phyloP scores from a whole-genome alignment of 140 eudicot species.

The Anethum foeniculum region DNA sequence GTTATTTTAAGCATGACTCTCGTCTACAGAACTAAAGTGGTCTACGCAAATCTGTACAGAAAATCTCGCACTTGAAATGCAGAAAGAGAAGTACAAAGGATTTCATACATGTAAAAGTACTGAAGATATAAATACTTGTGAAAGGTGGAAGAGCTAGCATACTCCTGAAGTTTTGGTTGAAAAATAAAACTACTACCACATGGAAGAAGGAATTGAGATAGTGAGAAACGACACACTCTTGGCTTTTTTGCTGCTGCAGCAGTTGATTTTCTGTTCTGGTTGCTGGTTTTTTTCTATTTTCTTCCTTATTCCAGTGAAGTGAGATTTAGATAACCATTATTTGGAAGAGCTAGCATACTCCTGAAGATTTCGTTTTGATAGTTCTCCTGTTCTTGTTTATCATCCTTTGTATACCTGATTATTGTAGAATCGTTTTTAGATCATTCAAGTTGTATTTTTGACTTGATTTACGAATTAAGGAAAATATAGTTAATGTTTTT shows the following conservation, averaged over 20 bases:
- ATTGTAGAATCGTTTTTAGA: neutral
- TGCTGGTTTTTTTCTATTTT: neutral
- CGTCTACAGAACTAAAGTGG: slow-evolving; percentile 68
- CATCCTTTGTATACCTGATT: neutral
- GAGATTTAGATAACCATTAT: neutral
- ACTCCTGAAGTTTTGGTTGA: neutral
- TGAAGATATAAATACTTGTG: neutral
- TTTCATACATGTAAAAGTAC: neutral
- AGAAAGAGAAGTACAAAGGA: neutral
- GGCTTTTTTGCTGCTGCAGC: neutral
- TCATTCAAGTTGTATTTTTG: neutral
- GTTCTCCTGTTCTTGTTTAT: neutral
- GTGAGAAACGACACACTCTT: neutral
- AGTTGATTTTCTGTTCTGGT: neutral
- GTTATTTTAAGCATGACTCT: slow-evolving; percentile 68
- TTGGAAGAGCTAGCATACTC: neutral
- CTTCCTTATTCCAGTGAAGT: neutral
- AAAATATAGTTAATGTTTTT: neutral
- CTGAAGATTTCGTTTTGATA: neutral
- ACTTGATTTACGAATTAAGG: neutral
- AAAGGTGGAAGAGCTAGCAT: neutral
- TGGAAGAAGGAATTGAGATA: neutral
- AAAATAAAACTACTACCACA: neutral
- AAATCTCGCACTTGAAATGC: slow-evolving; percentile 29
- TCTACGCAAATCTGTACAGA: slow-evolving; percentile 72